Evolutionary conservation across 129 eudicot species (phyloP).

Genomic region (Glebionis coronaria): DNA sequence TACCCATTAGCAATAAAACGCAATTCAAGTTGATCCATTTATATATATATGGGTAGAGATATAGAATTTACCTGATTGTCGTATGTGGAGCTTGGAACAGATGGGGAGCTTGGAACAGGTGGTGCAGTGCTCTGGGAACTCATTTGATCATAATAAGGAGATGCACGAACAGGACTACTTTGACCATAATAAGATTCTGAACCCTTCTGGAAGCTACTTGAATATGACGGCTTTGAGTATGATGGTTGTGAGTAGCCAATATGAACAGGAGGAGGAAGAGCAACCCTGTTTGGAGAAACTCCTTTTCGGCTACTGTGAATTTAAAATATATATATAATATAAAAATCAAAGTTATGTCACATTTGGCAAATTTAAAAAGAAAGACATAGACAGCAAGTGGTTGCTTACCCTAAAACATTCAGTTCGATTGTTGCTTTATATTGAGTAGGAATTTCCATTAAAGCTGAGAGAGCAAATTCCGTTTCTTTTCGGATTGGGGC

Average conservation of each 20-base stretch:
- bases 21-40: neutral
- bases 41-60: neutral
- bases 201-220: constrained; percentile 54
- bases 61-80: constrained; percentile 59
- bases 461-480: constrained; percentile 89
- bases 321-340: neutral
- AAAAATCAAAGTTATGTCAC: neutral
- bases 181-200: constrained; percentile 47
- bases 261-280: constrained; percentile 83
- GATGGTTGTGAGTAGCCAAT: constrained; percentile 17
- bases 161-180: constrained; percentile 36
- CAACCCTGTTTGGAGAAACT: constrained; percentile 55
- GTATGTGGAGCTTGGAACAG: constrained; percentile 58
- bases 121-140: constrained; percentile 34
- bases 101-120: constrained; percentile 58
- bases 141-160: constrained; percentile 14
- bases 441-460: constrained; percentile 97
- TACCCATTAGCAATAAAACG: neutral
- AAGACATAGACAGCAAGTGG: neutral
- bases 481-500: constrained; percentile 83
- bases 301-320: constrained; percentile 56
- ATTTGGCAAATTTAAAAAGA: neutral
- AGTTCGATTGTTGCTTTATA: constrained; percentile 95
- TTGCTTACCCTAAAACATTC: constrained; percentile 69
- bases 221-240: constrained; percentile 47